Base-by-base conservation (phyloP, 371 early-diverging fungal genomes). In the Mortierella sp. region DNA sequence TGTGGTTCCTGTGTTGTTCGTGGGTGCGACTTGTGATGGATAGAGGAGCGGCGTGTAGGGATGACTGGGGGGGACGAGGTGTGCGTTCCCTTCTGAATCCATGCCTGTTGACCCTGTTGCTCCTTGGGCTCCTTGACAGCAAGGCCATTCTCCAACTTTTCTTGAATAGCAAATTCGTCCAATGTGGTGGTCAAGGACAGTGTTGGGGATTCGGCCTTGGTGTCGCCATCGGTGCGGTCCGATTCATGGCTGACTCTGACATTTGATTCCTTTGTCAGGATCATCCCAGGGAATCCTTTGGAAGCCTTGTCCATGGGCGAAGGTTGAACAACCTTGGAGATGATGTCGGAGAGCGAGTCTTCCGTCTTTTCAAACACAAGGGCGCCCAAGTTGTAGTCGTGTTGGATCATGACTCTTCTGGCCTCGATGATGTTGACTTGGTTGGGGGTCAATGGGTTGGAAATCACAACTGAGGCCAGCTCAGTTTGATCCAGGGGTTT, bases 261-360 rank as follows among this genome's bases (percentile, higher is more conserved):
- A 16, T 2, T 24, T 2, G 38, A 41, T 6, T 48, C 50, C 50
- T 31, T 48, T 24, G 48, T 7, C 19, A 18, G 18, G 13, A 56
- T 28, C 27, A 6, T 56, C 8, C 23, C 43, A 9, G 39, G n/a
- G 34, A 34, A 34, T 34, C 34, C 34, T 10, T 34, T 9, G 5
- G n/a, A 45, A 5, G 45, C 23, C 6, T 23, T 24, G 23, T 24
- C 10, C 24, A 23, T 23, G n/a, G 34, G 30, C 30, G 39, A 26
- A 10, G 52, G 61, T n/a, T 64, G 39, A 19, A 50, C 50, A 4
- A 49, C 49, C 4, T 58, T 66, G 43, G 67, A 67, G 45, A 73
- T 60, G 53, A 68, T 73, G 18, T 73, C 74, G 1, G 68, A 60
- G 1, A 73, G 43, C 3, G 74, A 64, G 34, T 73, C 74, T 23